These are phyloP conservation scores for Diaporthe sp. DNA, from an alignment of 2,329 filamentous ascomycete species.

Conservation along the genomic window DNA sequence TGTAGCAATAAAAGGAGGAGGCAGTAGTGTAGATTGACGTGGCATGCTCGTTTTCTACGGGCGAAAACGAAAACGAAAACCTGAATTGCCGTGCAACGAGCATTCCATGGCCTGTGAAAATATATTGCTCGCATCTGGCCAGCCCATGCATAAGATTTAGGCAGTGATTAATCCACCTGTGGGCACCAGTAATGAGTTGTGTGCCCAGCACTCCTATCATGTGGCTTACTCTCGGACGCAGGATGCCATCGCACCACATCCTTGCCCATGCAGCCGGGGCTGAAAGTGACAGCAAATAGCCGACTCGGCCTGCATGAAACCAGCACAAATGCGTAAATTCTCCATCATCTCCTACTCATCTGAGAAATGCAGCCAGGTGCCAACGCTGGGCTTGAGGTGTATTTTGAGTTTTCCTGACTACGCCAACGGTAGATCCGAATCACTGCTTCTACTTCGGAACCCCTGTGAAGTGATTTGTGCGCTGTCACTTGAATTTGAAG, in stretches of 20 bases:
- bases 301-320: conserved; percentile 10
- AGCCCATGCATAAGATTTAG: background rate
- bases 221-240: conserved; percentile 3
- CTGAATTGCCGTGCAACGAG: conserved; percentile 6
- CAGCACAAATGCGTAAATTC: background rate
- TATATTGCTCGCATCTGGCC: background rate
- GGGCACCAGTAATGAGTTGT: conserved; percentile 9
- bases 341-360: too few relatives aligned
- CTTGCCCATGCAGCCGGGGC: conserved; percentile 12
- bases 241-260: background rate
- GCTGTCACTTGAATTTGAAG: background rate
- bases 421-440: background rate
- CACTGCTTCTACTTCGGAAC: background rate
- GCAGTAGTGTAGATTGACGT: background rate
- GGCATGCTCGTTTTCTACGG: background rate
- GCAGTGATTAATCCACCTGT: background rate
- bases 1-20: background rate
- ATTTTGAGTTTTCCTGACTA: too few relatives aligned
- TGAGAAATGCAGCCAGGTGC: too few relatives aligned
- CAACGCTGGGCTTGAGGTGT: background rate
- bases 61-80: conserved; percentile 23
- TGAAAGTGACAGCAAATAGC: conserved; percentile 25
- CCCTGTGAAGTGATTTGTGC: background rate
- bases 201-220: background rate
- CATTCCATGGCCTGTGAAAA: background rate